phyloP scores from a whole-genome alignment of 2,329 filamentous ascomycete genomes.

The Chaetoscypha palmicola region DNA sequence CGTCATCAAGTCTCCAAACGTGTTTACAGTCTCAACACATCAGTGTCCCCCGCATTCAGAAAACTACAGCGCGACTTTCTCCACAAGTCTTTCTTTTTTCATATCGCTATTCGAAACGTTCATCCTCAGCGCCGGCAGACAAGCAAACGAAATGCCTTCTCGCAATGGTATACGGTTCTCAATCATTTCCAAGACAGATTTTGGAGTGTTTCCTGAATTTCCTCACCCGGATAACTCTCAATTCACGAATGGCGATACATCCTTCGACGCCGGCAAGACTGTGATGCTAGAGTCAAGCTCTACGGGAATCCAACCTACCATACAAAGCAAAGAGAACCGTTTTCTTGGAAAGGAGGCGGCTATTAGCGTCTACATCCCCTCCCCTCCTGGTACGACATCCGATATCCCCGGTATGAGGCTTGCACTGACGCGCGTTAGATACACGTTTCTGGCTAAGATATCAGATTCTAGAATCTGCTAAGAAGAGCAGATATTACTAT shows the following conservation, averaged over 20 bases:
- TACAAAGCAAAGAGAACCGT: constrained; percentile 24
- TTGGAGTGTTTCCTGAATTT: constrained; percentile 43
- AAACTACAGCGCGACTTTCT: no score
- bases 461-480: constrained; percentile 30
- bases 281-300: no score
- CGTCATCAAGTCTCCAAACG: no score
- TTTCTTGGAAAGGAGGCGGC: constrained; percentile 33
- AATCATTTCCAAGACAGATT: constrained; percentile 24
- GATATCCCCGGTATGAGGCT: background rate
- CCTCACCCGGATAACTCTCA: constrained; percentile 47
- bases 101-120: no score
- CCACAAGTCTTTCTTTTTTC: no score
- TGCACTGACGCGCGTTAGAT: constrained; percentile 31
- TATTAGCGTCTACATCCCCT: constrained; percentile 51
- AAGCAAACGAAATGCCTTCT: constrained; percentile 22
- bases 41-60: no score
- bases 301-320: no score
- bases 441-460: constrained; percentile 49
- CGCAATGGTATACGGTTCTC: constrained; percentile 24
- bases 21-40: no score
- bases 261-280: no score
- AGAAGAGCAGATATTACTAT: constrained; percentile 38
- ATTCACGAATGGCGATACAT: no score
- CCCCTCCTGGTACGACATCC: constrained; percentile 39
- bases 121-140: background rate